A percentile compares a stretch with the other conserved stretches of the same genome.
These are phyloP conservation scores for Yamadazyma triangularis DNA, from an alignment of 1,139 yeast species.

Conservation along the genomic window DNA sequence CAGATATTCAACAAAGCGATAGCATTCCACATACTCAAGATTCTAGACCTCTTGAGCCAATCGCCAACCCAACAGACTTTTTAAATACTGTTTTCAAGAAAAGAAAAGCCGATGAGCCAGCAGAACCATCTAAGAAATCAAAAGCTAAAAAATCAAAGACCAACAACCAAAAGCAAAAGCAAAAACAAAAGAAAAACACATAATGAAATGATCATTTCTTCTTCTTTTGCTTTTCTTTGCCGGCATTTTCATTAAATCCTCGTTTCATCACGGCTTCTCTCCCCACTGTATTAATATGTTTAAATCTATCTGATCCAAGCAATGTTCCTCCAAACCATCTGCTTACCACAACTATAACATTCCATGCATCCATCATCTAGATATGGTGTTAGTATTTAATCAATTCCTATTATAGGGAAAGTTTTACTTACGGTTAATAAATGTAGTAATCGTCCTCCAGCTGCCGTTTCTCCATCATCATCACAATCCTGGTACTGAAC, in stretches of 20 bases:
- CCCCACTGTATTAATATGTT: slow-evolving; percentile 86
- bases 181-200: slow-evolving; percentile 9
- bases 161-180: slow-evolving; percentile 2
- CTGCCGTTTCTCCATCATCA: slow-evolving; percentile 97
- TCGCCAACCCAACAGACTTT: slow-evolving; percentile 4
- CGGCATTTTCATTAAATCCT: slow-evolving; percentile 30
- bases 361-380: slow-evolving; percentile 73
- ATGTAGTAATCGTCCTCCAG: slow-evolving; percentile 85
- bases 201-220: no score
- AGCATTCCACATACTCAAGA: no score
- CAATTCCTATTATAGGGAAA: no score
- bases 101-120: slow-evolving; percentile 1
- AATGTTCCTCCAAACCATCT: slow-evolving; percentile 95
- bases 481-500: slow-evolving; percentile 78
- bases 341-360: slow-evolving; percentile 80
- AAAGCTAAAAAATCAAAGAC: not conserved
- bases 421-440: slow-evolving; percentile 55
- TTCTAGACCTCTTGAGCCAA: no score
- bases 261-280: slow-evolving; percentile 76
- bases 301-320: slow-evolving; percentile 89
- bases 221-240: slow-evolving; percentile 20
- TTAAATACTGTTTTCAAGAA: slow-evolving; percentile 4
- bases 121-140: not conserved
- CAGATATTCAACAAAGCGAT: no score
- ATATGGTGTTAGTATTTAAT: slow-evolving; percentile 23